Conservation (phyloP, 495 filamentous ascomycete species). For the Talaromyces wortmannii region DNA sequence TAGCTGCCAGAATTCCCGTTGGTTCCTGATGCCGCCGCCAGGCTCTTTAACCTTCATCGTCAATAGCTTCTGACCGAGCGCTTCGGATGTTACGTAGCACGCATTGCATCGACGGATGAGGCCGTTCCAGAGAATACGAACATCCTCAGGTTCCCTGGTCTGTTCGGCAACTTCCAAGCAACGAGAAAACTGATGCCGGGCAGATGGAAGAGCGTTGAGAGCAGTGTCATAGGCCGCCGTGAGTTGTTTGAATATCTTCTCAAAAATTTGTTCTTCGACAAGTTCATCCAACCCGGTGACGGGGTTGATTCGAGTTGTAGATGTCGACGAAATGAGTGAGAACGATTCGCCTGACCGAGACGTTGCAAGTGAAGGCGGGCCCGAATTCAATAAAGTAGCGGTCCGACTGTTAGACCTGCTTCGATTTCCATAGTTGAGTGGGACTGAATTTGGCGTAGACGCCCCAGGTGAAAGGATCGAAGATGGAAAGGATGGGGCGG, state of each 20-base stretch:
- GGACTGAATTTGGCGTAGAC: slow-evolving; percentile 13
- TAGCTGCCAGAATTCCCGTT: slow-evolving; percentile 74
- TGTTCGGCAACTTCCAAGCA: slow-evolving; percentile 40
- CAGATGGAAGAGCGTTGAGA: slow-evolving; percentile 56
- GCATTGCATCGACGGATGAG: slow-evolving; percentile 58
- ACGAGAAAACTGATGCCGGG: slow-evolving; percentile 54
- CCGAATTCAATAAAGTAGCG: slow-evolving; percentile 38
- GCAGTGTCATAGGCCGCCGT: slow-evolving; percentile 59
- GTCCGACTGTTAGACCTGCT: slow-evolving; percentile 47
- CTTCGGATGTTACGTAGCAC: slow-evolving; percentile 59
- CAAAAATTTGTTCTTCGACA: slow-evolving; percentile 73
- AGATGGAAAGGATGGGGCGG: slow-evolving; percentile 18
- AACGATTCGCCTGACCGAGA: slow-evolving; percentile 79
- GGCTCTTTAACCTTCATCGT: slow-evolving; percentile 79
- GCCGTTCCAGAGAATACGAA: slow-evolving; percentile 60
- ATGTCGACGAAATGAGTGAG: slow-evolving; percentile 43
- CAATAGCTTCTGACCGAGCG: slow-evolving; percentile 63
- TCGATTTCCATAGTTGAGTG: slow-evolving; percentile 27
- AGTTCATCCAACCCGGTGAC: slow-evolving; percentile 53
- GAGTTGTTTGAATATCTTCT: slow-evolving; percentile 69
- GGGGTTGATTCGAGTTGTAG: slow-evolving; percentile 38
- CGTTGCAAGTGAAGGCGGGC: slow-evolving; percentile 47
- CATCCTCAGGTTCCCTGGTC: slow-evolving; percentile 37
- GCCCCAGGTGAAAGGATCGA: slow-evolving; percentile 28
- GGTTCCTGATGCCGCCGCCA: slow-evolving; percentile 57